A percentile compares a stretch with the other conserved stretches of the same genome.
phyloP scores from a whole-genome alignment of 768 basidiomycete species.

The Panaeolus papilionaceus region DNA sequence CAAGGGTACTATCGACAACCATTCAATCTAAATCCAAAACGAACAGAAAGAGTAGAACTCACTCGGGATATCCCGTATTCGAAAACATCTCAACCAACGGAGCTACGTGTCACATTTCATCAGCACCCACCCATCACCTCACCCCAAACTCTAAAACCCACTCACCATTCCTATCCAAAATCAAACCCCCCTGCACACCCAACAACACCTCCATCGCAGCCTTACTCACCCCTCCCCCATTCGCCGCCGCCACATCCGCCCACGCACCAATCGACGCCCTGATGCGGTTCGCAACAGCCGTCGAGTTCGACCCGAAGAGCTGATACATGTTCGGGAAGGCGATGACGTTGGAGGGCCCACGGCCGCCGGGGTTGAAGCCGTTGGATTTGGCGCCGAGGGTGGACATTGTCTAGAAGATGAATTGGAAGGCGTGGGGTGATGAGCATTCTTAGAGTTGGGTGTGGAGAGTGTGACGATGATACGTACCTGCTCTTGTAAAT shows the following conservation, averaged over 20 bases:
- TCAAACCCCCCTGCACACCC: slow-evolving; percentile 50
- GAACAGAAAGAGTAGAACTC: slow-evolving; percentile 23
- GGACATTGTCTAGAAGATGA: slow-evolving; percentile 39
- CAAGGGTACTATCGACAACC: slow-evolving; percentile 40
- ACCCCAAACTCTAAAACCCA: too few relatives aligned
- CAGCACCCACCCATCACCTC: too few relatives aligned
- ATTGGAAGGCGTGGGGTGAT: too few relatives aligned
- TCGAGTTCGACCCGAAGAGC: slow-evolving; percentile 44
- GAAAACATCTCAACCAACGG: slow-evolving; percentile 56
- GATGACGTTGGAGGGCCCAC: slow-evolving; percentile 54
- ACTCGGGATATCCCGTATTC: slow-evolving; percentile 53
- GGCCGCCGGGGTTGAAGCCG: slow-evolving; percentile 45
- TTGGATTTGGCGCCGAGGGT: slow-evolving; percentile 45
- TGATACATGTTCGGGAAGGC: slow-evolving; percentile 58
- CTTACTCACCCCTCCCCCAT: slow-evolving; percentile 42
- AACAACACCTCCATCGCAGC: slow-evolving; percentile 49
- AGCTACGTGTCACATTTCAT: too few relatives aligned
- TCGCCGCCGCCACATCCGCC: slow-evolving; percentile 34
- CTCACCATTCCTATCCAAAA: slow-evolving; percentile 47
- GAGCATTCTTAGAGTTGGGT: too few relatives aligned
- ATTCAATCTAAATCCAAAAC: background rate
- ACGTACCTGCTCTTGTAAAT: slow-evolving; percentile 59
- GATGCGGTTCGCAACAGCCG: slow-evolving; percentile 40
- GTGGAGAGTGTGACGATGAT: background rate
- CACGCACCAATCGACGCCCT: slow-evolving; percentile 42